These are phyloP conservation scores for Saccharomyces hybrid DNA, from an alignment of 1,139 yeast genomes.

Conservation along the genomic window DNA sequence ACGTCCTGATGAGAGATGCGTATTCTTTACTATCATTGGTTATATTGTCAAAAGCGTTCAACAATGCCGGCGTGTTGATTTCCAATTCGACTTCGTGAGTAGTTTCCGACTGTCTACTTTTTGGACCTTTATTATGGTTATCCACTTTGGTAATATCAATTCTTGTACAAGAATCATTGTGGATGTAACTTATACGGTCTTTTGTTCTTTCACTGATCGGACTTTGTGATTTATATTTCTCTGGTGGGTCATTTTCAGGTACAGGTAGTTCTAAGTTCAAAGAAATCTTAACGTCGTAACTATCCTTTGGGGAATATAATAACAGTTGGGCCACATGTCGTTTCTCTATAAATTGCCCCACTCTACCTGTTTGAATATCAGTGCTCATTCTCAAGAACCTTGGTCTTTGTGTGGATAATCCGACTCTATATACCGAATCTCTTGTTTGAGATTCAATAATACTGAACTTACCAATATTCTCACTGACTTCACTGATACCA, in stretches of 20 bases:
- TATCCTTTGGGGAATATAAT: conserved; percentile 66
- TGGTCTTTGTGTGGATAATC: conserved; percentile 40
- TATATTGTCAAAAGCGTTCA: conserved; percentile 51
- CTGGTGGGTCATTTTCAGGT: conserved; percentile 45
- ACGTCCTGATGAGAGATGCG: conserved; percentile 63
- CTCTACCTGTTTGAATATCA: conserved; percentile 60
- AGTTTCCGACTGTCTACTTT: conserved; percentile 34
- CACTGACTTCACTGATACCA: conserved; percentile 43
- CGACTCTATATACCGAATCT: conserved; percentile 37
- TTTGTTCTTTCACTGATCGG: conserved; percentile 53
- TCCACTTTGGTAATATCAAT: conserved; percentile 63
- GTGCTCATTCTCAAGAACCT: conserved; percentile 55
- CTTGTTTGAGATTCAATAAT: conserved; percentile 34
- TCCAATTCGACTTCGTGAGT: conserved; percentile 64
- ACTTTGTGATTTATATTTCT: conserved; percentile 41
- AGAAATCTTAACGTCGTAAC: conserved; percentile 70
- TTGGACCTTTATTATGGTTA: conserved; percentile 41
- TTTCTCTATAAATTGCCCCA: conserved; percentile 62
- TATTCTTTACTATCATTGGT: conserved; percentile 50
- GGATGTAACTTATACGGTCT: conserved; percentile 56
- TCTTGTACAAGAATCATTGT: conserved; percentile 59
- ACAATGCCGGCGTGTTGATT: conserved; percentile 55
- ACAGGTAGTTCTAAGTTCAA: conserved; percentile 68
- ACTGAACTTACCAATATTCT: conserved; percentile 38
- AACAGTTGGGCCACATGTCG: conserved; percentile 62